Base-by-base conservation (phyloP, 495 filamentous ascomycete genomes). In the Hypoxylon fragiforme region DNA sequence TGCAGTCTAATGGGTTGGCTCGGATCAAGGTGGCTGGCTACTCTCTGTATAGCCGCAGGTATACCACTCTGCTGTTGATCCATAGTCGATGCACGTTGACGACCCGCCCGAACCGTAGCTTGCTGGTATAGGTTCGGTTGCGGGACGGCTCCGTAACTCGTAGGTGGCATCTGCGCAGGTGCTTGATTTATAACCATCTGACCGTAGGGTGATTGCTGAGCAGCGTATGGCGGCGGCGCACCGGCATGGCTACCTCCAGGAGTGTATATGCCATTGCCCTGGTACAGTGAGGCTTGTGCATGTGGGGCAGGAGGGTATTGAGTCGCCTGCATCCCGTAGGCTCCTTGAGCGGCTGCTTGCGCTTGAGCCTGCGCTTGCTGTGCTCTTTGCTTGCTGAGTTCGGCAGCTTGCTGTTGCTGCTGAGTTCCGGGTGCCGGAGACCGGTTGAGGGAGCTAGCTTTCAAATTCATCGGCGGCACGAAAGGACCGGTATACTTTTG, bases 1-100 rank as follows among this genome's bases (percentile, higher is more conserved):
- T 99, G 95, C 31, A 96, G 70, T 36, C 95, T 80, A 64, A 99
- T 97, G 0, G 95, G 95, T 26, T 91, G 89, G 50, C 83, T 97
- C 3, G 95, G 95, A 66, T 99, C 92, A 41, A 99, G 84, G 69
- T 97, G 94, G 65, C 90, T 95, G 8, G 92, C 92, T n/a, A 97
- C 94, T 50, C 95, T 77, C 66, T 99, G 95, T 44, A 99, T 91
- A 0, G 91, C 85, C 7, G 89, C 82, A 0, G 95, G 95, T 45
- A 99, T 92, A 5, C 94, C 92, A 47, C 86, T 88, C 64, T 89
- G 86, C 62, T 95, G 88, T 52, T 91, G 89, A 65, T 97, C 92
- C 85, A 97, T 90, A 6, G 95, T 99, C 28, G 92, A 91, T 9
- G 95, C 92, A 46, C 95, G 85, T 73, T 96, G 92, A 16, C 95